These are phyloP conservation scores for Raphidocelis subcapitata DNA, from an alignment of 139 green algal species.

Conservation along the genomic window DNA sequence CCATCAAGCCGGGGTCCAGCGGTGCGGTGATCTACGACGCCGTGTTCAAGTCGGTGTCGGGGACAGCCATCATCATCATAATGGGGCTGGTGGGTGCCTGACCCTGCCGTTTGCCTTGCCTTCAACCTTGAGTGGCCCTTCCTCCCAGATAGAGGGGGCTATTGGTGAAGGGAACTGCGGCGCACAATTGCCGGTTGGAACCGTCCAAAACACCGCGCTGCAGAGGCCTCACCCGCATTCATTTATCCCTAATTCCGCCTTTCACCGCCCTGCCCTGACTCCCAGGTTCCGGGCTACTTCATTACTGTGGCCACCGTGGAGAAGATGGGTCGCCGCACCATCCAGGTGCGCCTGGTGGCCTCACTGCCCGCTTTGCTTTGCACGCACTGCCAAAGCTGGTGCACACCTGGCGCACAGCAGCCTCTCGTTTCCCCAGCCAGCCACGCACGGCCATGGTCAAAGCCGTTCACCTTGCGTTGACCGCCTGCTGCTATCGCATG, in stretches of 20 bases:
- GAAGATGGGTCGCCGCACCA: conserved; percentile 31
- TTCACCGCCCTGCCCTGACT: not conserved
- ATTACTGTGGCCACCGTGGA: conserved; percentile 37
- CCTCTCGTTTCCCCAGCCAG: too few species aligned
- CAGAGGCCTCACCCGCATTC: not conserved
- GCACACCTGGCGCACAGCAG: too few species aligned
- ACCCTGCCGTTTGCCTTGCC: too few species aligned
- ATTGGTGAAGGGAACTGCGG: not conserved
- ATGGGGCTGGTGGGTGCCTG: conserved; percentile 12
- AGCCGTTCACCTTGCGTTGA: too few species aligned
- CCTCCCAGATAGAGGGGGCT: not conserved
- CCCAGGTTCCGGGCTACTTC: conserved; percentile 11
- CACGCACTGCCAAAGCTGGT: too few species aligned
- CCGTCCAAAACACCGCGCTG: not conserved
- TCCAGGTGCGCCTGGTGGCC: too few species aligned
- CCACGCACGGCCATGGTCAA: too few species aligned
- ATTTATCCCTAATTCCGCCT: not conserved
- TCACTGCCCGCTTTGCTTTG: too few species aligned
- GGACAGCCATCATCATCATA: conserved; percentile 24
- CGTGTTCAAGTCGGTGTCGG: conserved; percentile 8
- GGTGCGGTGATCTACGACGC: conserved; percentile 35
- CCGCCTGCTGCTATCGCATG: too few species aligned
- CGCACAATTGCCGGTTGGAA: not conserved
- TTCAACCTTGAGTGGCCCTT: too few species aligned
- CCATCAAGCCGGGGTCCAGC: not conserved